Conservation (phyloP, 2,329 filamentous ascomycete genomes). For the Knoxdaviesia capensis region DNA sequence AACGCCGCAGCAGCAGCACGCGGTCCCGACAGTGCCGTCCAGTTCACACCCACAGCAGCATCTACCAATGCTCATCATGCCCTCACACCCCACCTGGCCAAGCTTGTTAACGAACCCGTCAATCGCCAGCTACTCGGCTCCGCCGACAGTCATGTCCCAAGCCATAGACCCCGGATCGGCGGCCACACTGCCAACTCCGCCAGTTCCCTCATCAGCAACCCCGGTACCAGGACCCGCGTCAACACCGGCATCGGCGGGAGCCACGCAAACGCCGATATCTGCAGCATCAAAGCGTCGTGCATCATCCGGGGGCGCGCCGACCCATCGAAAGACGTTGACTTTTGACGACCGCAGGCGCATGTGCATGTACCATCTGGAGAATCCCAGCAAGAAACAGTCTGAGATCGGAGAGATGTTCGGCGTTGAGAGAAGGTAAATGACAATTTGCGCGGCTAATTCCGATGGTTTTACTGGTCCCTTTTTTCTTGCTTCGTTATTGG, state of each 20-base stretch:
- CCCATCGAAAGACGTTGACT: constrained; percentile 71
- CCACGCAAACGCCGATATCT: not conserved
- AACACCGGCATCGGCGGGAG: no score
- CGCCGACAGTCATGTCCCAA: constrained; percentile 34
- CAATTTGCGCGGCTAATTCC: not conserved
- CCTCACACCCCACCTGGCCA: constrained; percentile 50
- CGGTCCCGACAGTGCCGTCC: not conserved
- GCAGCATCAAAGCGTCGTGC: constrained; percentile 7
- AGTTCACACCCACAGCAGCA: constrained; percentile 21
- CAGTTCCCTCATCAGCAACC: no score
- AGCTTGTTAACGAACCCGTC: constrained; percentile 61
- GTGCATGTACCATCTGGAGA: constrained; percentile 83
- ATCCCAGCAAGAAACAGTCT: constrained; percentile 81
- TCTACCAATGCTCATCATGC: constrained; percentile 53
- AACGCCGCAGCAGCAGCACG: constrained; percentile 13
- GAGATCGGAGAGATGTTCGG: constrained; percentile 93
- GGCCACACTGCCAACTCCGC: not conserved
- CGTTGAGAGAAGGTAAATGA: constrained; percentile 77
- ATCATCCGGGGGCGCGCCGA: constrained; percentile 28
- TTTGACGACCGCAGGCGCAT: constrained; percentile 79
- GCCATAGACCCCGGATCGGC: not conserved
- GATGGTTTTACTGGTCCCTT: not conserved
- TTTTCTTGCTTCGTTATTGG: not conserved
- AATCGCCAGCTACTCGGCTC: constrained; percentile 30
- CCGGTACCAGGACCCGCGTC: no score